Base-by-base conservation (phyloP, 2,329 filamentous ascomycete genomes). In the Sphaerulina vaccinii region DNA sequence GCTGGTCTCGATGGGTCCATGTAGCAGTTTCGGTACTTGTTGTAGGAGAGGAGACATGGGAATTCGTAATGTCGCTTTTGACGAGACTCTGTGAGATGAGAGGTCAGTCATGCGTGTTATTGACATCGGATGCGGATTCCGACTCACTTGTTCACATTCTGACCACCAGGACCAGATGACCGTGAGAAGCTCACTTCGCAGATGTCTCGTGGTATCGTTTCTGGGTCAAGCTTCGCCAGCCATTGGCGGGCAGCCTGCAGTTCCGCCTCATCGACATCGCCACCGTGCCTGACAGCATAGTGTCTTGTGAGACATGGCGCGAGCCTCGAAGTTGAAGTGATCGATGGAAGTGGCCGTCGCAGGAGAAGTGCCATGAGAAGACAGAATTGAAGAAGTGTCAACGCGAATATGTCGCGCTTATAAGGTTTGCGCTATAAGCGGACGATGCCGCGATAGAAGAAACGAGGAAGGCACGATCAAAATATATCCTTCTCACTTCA, bases 71-170 rank as follows among this genome's bases (percentile, higher is more conserved):
- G 82, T 85, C 51, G 82, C 82, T 71, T 86, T 86, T 29, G 83
- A 83, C 65, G 82, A 84, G 57, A 84, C 79, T 74, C 83, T 85
- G 66, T 49, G 9, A 24, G 2, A 11, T 11, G 41, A 21, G 15
- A 43, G 2, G 11, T 27, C n/a, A 24, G 36, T 27, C 24, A 6
- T 8, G 39, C 21, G 22, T 24, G 22, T 13, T 32, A 13, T 13
- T 47, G 35, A 36, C 10, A 19, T 33, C 37, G 37, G 33, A 23
- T 41, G n/a, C 7, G 22, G 13, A 9, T n/a, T 8, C n/a, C 7
- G 10, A 21, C 74, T 58, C 69, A 85, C 83, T 86, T 86, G 70
- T 86, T 86, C 51, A 86, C 83, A 71, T 86, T 85, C 67, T 86
- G 83, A 9, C 83, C 83, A 44, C 83, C 83, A 15, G 83, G 83